A percentile compares a stretch with the other conserved stretches of the same genome.
Evolutionary conservation across 495 filamentous ascomycete species (phyloP).

Genomic region (Poronia punctata): DNA sequence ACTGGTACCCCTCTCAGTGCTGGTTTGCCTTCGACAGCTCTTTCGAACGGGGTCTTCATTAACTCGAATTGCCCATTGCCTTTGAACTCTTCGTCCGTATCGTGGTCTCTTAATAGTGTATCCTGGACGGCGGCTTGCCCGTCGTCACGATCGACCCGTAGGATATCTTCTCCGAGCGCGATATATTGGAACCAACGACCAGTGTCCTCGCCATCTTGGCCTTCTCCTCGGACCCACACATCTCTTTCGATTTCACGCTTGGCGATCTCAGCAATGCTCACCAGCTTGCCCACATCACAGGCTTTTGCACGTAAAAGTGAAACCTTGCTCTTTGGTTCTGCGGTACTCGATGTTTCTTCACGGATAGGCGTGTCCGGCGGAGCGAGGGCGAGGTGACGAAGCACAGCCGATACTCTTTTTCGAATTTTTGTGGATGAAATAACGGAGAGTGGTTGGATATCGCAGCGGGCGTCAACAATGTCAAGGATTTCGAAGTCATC

Average conservation of each 20-base stretch:
- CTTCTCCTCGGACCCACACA: background rate
- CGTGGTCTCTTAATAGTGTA: constrained; percentile 22
- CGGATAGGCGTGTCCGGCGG: constrained; percentile 5
- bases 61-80: constrained; percentile 50
- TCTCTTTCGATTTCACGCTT: constrained; percentile 50
- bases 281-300: constrained; percentile 48
- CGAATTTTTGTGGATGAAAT: constrained; percentile 50
- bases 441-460: constrained; percentile 39
- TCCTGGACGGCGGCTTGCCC: constrained; percentile 32
- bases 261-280: constrained; percentile 58
- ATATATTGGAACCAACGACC: constrained; percentile 57
- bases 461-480: constrained; percentile 23
- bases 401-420: constrained; percentile 42
- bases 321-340: constrained; percentile 15
- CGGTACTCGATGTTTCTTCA: constrained; percentile 22
- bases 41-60: constrained; percentile 43
- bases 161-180: constrained; percentile 25
- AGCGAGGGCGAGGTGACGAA: constrained; percentile 30
- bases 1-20: constrained; percentile 29
- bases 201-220: background rate
- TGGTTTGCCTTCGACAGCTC: constrained; percentile 28
- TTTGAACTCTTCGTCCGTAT: constrained; percentile 12
- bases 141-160: constrained; percentile 13
- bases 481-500: constrained; percentile 18
- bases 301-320: constrained; percentile 46